A percentile compares a stretch with the other conserved stretches of the same genome.
Conservation (phyloP, 1,284 basidiomycete species). For the Fomitopsis pinicola region DNA sequence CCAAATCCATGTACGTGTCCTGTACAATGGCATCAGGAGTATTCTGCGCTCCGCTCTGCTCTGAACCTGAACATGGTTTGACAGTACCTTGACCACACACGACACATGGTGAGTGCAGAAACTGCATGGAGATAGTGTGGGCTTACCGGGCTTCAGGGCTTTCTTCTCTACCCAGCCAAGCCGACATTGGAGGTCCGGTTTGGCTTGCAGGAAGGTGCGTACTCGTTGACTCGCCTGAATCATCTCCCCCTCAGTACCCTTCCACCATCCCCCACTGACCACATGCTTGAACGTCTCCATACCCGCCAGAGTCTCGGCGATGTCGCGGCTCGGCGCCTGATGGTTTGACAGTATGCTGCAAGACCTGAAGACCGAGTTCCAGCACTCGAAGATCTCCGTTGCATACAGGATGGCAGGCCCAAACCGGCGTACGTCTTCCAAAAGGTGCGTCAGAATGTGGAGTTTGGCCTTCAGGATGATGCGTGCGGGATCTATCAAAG, state of each 20-base stretch:
- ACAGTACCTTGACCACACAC: neutral
- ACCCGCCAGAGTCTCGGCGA: conserved; percentile 30
- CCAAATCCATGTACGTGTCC: too few species aligned
- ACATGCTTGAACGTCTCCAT: conserved; percentile 25
- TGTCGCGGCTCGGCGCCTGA: conserved; percentile 38
- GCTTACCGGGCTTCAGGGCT: neutral
- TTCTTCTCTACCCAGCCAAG: neutral
- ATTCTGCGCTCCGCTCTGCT: neutral
- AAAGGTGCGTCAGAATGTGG: conserved; percentile 14
- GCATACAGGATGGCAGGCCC: conserved; percentile 16
- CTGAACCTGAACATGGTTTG: neutral
- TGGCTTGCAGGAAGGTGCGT: neutral
- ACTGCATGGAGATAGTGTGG: neutral
- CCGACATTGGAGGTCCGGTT: neutral
- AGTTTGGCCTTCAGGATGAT: conserved; percentile 22
- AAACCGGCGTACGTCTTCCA: conserved; percentile 12
- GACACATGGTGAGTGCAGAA: neutral
- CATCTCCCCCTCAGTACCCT: conserved; percentile 1
- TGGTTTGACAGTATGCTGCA: conserved; percentile 39
- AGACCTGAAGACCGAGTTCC: conserved; percentile 38
- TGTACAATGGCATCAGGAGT: too few species aligned
- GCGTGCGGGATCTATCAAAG: conserved; percentile 11
- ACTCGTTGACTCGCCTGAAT: conserved; percentile 8
- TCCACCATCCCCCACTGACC: conserved; percentile 18
- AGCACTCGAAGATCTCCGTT: conserved; percentile 42